Evolutionary conservation across 768 basidiomycete genomes (phyloP), one percentile per base, ranked within the genome.

Genomic region (Chlorophyllum brunneum): DNA sequence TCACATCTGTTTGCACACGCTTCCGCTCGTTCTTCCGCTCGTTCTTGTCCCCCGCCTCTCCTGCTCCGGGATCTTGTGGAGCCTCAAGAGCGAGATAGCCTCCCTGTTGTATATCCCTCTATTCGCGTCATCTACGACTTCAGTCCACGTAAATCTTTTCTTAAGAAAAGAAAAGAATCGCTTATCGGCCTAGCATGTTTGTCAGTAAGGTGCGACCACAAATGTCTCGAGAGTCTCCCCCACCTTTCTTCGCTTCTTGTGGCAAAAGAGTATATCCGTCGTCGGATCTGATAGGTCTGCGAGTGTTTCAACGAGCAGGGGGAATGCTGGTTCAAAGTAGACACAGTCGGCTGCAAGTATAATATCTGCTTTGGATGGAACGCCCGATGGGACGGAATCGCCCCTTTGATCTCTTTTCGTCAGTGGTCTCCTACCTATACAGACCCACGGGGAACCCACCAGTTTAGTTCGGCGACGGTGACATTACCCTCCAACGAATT

Each of bases 341-440:
- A 98, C 93, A 59, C 94, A 98, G 63, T 98, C 94, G 0, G 94
- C 94, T 1, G 90, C 92, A 4, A 98, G 78, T 53, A 98, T 78
- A 22, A 95, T 47, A 61, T 90, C 82, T 5, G 84, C 78, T 3
- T 61, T 65, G 16, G 51, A 46, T 11, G 67, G 71, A 37, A 81
- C 61, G 70, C 71, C 36, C 58, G 59, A 24, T 7, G 86, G 81
- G 29, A 84, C 59, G 1, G 77, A 67, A 15, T 75, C 72, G 22
- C 90, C 93, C 93, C 90, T 92, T 39, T 24, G 57, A 56, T 54
- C 38, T 38, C 27, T 20, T 54, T 24, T 29, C 22, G 48, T 54
- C 61, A 27, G 58, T 23, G 45, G 27, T 26, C 38, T 55, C 40
- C 42, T 43, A n/a, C n/a, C 36, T 22, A 53, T 30, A 38, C 10